These are phyloP conservation scores for Phlegmacium glaucopus DNA, from an alignment of 768 basidiomycete genomes.

Conservation along the genomic window DNA sequence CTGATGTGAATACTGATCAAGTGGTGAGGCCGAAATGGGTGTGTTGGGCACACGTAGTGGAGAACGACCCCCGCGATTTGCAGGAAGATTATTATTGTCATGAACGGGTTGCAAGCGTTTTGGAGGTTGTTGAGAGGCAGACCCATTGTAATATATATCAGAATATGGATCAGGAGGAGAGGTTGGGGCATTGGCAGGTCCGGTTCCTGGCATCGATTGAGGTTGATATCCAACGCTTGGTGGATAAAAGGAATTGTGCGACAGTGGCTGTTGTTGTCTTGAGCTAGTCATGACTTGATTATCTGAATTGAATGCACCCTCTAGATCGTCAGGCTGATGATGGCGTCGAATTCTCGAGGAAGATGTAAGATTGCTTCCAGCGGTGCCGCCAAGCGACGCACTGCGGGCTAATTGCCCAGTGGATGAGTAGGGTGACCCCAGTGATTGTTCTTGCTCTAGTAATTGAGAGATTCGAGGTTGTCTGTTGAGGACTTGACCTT, in stretches of 20 bases:
- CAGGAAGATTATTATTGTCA: slow-evolving; percentile 38
- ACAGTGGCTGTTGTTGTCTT: slow-evolving; percentile 40
- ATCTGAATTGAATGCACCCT: slow-evolving; percentile 43
- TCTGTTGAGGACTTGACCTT: slow-evolving; percentile 34
- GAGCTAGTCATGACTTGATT: slow-evolving; percentile 31
- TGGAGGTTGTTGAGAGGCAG: slow-evolving; percentile 43
- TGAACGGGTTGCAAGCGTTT: slow-evolving; percentile 54
- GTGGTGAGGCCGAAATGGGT: slow-evolving; percentile 42
- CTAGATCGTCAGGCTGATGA: slow-evolving; percentile 68
- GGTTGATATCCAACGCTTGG: slow-evolving; percentile 56
- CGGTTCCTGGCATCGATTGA: slow-evolving; percentile 37
- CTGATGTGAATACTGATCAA: slow-evolving; percentile 74
- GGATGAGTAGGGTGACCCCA: slow-evolving; percentile 49
- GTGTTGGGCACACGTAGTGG: slow-evolving; percentile 57
- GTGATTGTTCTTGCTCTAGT: slow-evolving; percentile 60
- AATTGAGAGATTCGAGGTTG: slow-evolving; percentile 66
- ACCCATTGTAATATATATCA: slow-evolving; percentile 61
- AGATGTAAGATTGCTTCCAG: slow-evolving; percentile 30
- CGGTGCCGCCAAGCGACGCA: slow-evolving; percentile 56
- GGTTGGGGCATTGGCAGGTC: slow-evolving; percentile 31
- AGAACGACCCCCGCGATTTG: slow-evolving; percentile 52
- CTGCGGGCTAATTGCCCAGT: slow-evolving; percentile 58
- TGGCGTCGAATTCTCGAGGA: slow-evolving; percentile 57
- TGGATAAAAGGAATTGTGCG: slow-evolving; percentile 53
- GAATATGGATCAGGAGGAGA: slow-evolving; percentile 44